These are phyloP conservation scores for Jimgerdemannia flammicorona DNA, from an alignment of 192 early-diverging fungal genomes.

Conservation along the genomic window DNA sequence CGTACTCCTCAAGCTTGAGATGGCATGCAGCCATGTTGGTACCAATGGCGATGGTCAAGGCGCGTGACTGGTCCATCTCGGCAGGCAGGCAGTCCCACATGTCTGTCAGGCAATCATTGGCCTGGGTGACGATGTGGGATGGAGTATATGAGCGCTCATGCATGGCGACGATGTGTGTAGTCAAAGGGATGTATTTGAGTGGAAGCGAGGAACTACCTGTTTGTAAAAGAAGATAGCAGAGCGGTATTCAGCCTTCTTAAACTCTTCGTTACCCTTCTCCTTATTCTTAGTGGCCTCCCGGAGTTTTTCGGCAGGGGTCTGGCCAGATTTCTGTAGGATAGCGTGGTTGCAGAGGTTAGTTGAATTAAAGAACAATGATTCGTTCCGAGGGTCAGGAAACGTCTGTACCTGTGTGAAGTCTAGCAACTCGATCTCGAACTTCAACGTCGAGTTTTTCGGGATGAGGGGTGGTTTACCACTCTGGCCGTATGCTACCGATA, in stretches of 20 bases:
- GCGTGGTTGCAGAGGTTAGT: no score
- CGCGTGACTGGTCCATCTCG: constrained; percentile 16
- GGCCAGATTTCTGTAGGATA: not conserved
- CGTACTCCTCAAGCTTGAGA: constrained; percentile 10
- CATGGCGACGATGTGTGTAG: not conserved
- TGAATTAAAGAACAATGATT: no score
- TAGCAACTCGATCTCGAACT: constrained; percentile 89
- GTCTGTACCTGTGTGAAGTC: constrained; percentile 47
- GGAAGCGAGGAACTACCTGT: constrained; percentile 17
- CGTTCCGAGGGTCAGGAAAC: no score
- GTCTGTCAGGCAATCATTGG: constrained; percentile 12
- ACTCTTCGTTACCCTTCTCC: constrained; percentile 34
- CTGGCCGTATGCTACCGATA: constrained; percentile 50
- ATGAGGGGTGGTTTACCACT: constrained; percentile 95
- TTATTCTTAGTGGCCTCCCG: constrained; percentile 24
- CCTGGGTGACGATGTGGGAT: not conserved
- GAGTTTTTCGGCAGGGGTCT: not conserved
- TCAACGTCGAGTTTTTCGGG: constrained; percentile 81
- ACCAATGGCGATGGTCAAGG: constrained; percentile 18
- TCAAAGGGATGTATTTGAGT: not conserved
- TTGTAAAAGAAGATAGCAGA: constrained; percentile 26
- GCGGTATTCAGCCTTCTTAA: constrained; percentile 25
- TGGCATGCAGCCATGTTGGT: constrained; percentile 27
- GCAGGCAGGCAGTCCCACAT: constrained; percentile 17
- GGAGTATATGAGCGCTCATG: not conserved